These are phyloP conservation scores for Ascochyta koolunga DNA, from an alignment of 2,329 filamentous ascomycete species.

Conservation along the genomic window DNA sequence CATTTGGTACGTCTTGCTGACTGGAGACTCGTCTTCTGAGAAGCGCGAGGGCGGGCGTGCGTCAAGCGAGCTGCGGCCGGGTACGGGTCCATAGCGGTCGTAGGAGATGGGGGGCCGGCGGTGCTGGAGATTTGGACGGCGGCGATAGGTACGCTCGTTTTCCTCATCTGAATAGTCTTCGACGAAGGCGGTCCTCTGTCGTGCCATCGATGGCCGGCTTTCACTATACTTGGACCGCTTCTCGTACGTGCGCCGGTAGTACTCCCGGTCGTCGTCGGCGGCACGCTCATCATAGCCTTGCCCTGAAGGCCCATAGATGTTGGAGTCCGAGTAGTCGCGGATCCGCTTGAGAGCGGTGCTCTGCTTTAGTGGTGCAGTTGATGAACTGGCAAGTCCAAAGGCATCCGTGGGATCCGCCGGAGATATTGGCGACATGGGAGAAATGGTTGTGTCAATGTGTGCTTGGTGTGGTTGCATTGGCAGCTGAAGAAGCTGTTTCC, in stretches of 20 bases:
- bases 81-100: slow-evolving; percentile 24
- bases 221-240: slow-evolving; percentile 13
- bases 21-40: slow-evolving; percentile 26
- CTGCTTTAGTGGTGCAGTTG: slow-evolving; percentile 12
- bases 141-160: slow-evolving; percentile 30
- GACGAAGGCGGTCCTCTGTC: slow-evolving; percentile 24
- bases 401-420: slow-evolving; percentile 16
- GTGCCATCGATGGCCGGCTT: slow-evolving; percentile 4
- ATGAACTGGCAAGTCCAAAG: slow-evolving; percentile 8
- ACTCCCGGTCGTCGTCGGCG: slow-evolving; percentile 19
- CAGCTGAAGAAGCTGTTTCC: slow-evolving; percentile 37
- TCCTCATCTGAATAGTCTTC: slow-evolving; percentile 42
- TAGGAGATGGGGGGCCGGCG: slow-evolving; percentile 35
- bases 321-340: slow-evolving; percentile 21
- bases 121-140: slow-evolving; percentile 28
- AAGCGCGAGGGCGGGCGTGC: slow-evolving; percentile 13
- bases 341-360: slow-evolving; percentile 11
- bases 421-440: slow-evolving; percentile 19
- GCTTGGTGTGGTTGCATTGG: slow-evolving; percentile 36
- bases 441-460: slow-evolving; percentile 25
- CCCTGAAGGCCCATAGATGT: slow-evolving; percentile 14
- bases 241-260: slow-evolving; percentile 16
- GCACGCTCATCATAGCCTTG: slow-evolving; percentile 6
- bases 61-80: slow-evolving; percentile 26
- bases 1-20: slow-evolving; percentile 29